These are phyloP conservation scores for Teratosphaeria zuluensis DNA, from an alignment of 2,329 filamentous ascomycete species.

Conservation along the genomic window DNA sequence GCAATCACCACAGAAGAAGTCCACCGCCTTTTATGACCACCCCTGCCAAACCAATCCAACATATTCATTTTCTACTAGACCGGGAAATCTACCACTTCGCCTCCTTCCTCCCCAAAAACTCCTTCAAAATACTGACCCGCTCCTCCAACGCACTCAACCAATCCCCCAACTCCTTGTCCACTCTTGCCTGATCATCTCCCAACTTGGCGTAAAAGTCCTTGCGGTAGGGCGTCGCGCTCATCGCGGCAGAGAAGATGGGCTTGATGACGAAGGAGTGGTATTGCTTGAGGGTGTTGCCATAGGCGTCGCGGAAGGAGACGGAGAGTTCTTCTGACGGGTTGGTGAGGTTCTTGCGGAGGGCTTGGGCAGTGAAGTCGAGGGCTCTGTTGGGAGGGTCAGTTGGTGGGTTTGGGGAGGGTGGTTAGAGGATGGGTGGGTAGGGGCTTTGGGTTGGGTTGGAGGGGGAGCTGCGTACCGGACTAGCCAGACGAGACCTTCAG, in stretches of 20 bases:
- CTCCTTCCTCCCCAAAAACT: constrained; percentile 45
- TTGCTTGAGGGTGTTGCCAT: constrained; percentile 77
- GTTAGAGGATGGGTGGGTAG: too few relatives aligned
- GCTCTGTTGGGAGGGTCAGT: constrained; percentile 46
- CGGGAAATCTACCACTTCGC: constrained; percentile 14
- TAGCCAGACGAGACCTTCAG: constrained; percentile 87
- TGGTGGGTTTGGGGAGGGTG: too few relatives aligned
- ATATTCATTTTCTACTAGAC: background rate
- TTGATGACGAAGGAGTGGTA: constrained; percentile 85
- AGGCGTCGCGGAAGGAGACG: constrained; percentile 77
- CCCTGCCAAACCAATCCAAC: background rate
- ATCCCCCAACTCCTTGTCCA: constrained; percentile 52
- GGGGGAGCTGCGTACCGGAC: constrained; percentile 49
- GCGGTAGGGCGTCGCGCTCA: constrained; percentile 86
- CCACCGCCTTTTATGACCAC: too few relatives aligned
- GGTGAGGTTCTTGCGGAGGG: constrained; percentile 66
- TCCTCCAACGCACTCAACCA: constrained; percentile 74
- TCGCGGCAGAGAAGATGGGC: constrained; percentile 84
- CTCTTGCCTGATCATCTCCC: constrained; percentile 54
- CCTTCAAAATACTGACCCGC: constrained; percentile 65
- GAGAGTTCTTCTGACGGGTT: constrained; percentile 65
- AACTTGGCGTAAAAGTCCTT: constrained; percentile 90
- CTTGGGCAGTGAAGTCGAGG: constrained; percentile 85
- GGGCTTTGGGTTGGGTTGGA: background rate
- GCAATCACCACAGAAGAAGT: too few relatives aligned